Percentiles rank a stretch among this genome's conserved stretches.
These are phyloP conservation scores for Dalechampia spathulata DNA, from an alignment of 441 rosid genomes.

Conservation along the genomic window DNA sequence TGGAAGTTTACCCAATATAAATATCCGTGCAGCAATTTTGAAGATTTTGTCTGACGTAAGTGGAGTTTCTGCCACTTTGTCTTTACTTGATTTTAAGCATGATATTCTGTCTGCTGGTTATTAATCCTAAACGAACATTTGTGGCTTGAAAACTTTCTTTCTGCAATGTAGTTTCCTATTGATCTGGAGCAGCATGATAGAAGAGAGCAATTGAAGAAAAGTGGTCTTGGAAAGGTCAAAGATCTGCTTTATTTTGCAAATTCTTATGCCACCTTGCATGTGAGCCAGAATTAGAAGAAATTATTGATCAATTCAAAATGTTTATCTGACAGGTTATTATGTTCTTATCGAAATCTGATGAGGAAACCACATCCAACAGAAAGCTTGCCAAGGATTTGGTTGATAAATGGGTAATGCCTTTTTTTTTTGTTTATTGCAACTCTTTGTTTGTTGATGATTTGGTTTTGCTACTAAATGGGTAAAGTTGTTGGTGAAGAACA, in stretches of 20 bases:
- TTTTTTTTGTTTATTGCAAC: background rate
- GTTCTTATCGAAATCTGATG: constrained; percentile 94
- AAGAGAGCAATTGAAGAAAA: constrained; percentile 86
- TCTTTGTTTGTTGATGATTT: background rate
- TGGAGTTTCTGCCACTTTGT: background rate
- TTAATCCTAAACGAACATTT: constrained; percentile 9
- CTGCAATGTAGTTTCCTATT: constrained; percentile 64
- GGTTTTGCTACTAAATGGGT: background rate
- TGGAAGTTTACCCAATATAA: constrained; percentile 92
- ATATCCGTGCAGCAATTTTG: constrained; percentile 86
- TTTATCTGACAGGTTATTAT: constrained; percentile 63
- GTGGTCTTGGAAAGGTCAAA: constrained; percentile 96
- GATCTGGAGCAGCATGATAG: constrained; percentile 94
- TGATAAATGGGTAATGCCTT: constrained; percentile 80
- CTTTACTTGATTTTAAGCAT: too few relatives aligned
- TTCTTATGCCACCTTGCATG: background rate
- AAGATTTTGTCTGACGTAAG: constrained; percentile 72
- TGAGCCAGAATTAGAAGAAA: background rate
- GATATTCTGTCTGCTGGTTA: too few relatives aligned
- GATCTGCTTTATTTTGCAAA: constrained; percentile 5
- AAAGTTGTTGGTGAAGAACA: too few relatives aligned
- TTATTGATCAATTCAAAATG: constrained; percentile 11
- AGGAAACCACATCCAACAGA: constrained; percentile 90
- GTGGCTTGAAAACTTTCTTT: constrained; percentile 17
- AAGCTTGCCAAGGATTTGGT: constrained; percentile 96